Evolutionary conservation across 2,329 filamentous ascomycete species (phyloP), one percentile per base, ranked within the genome.

Genomic region (Pleochaeta shiraiana): DNA sequence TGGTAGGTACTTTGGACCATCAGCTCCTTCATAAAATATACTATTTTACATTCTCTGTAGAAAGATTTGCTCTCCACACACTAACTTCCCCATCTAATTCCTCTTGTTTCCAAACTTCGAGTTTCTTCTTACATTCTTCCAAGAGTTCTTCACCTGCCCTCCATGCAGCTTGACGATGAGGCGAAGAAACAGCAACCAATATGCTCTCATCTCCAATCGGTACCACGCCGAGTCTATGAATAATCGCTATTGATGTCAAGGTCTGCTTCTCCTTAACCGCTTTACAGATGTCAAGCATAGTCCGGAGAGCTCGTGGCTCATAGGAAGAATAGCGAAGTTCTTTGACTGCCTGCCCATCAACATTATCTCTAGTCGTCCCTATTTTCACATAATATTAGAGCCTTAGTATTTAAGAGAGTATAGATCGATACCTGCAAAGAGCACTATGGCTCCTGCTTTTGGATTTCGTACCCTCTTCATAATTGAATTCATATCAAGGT

Each of bases 101-200:
- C 76, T 97, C 92, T 68, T 84, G 78, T 76, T 96, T 96, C 92
- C 92, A 96, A 50, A 98, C 85, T 77, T 98, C 93, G n/a, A 89
- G 89, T 68, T 80, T 83, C 64, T 81, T 82, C 77, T 97, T 98
- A 72, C 88, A 90, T 73, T 83, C 77, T 76, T 97, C 92, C 65
- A 97, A 76, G 37, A 90, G 87, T 75, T 95, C 89, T 76, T 97
- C 92, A 0, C 88, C 92, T 0, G 87, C 92, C 70, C 78, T 77
- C 92, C 92, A 98, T 4, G 89, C 91, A 16, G 87, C 88, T 69
- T 87, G 82, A 7, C 93, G 79, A 76, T 97, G 93, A 39, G 87
- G 83, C 31, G 88, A 81, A 53, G 88, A 90, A 3, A 96, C 87
- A 0, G 89, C 88, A 70, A 97, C 90, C 64, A 95, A 76, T 67